Conservation (phyloP, 129 eudicot species). For the Smallanthus sonchifolius region DNA sequence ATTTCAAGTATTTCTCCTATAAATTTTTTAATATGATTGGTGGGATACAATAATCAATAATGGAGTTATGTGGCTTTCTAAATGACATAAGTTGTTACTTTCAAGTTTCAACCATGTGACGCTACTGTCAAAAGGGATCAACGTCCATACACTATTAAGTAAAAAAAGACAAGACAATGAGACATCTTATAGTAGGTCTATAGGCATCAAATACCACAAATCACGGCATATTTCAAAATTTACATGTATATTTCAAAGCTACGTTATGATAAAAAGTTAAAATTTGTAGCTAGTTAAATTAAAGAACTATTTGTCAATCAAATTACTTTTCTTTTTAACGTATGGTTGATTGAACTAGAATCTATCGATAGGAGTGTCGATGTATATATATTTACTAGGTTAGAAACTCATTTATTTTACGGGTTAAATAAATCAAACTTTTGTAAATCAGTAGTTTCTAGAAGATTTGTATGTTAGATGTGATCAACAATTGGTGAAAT, state of each 20-base stretch:
- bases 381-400: too few relatives aligned
- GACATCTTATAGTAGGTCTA: neutral
- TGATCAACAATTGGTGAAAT: too few relatives aligned
- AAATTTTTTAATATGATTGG: slow-evolving; percentile 9
- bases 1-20: neutral
- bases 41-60: slow-evolving; percentile 1
- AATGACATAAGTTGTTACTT: slow-evolving; percentile 9
- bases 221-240: slow-evolving; percentile 9
- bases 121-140: slow-evolving; percentile 16
- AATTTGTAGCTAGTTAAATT: too few relatives aligned
- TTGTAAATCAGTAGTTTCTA: too few relatives aligned
- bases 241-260: neutral
- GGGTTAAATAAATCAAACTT: too few relatives aligned
- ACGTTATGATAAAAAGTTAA: too few relatives aligned
- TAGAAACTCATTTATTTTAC: too few relatives aligned
- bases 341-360: too few relatives aligned
- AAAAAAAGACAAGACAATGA: neutral
- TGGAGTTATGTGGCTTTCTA: neutral
- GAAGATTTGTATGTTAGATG: too few relatives aligned
- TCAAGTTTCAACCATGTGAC: slow-evolving; percentile 30
- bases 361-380: too few relatives aligned
- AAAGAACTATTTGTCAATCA: neutral
- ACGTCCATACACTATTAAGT: slow-evolving; percentile 19
- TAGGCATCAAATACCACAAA: slow-evolving; percentile 11
- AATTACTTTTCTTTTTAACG: too few relatives aligned